phyloP scores from a whole-genome alignment of 1,284 basidiomycete species.

The Cryptococcus sp. region DNA sequence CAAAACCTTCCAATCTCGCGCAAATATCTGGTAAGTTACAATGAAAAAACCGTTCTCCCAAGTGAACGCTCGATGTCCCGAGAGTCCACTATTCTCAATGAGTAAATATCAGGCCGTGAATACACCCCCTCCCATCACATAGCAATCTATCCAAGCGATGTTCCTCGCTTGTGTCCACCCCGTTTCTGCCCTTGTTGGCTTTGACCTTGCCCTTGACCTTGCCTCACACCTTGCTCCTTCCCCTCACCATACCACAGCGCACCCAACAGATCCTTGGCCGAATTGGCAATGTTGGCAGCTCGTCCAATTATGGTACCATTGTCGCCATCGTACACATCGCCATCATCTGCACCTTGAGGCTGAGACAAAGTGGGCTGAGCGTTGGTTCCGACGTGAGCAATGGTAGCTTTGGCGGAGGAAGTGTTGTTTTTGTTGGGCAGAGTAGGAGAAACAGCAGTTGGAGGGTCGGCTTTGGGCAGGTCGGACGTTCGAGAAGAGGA shows the following conservation, averaged over 20 bases:
- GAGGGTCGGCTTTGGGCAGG: slow-evolving; percentile 30
- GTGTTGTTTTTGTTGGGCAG: slow-evolving; percentile 1
- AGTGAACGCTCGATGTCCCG: too few relatives aligned
- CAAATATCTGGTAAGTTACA: too few relatives aligned
- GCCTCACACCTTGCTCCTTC: neutral
- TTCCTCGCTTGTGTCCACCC: neutral
- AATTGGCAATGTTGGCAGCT: slow-evolving; percentile 53
- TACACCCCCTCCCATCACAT: too few relatives aligned
- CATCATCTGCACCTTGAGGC: slow-evolving; percentile 3
- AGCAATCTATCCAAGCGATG: neutral
- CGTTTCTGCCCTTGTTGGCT: neutral
- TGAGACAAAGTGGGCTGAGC: slow-evolving; percentile 34
- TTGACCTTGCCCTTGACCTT: slow-evolving; percentile 1
- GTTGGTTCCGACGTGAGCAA: slow-evolving; percentile 37
- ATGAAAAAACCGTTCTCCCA: too few relatives aligned
- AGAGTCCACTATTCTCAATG: too few relatives aligned
- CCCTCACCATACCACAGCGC: slow-evolving; percentile 50
- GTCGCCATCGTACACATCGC: slow-evolving; percentile 26
- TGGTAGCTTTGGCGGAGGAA: slow-evolving; percentile 16
- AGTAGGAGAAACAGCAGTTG: slow-evolving; percentile 22
- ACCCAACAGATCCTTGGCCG: slow-evolving; percentile 54
- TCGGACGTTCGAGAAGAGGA: slow-evolving; percentile 11
- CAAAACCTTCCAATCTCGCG: too few relatives aligned
- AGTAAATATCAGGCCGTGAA: too few relatives aligned
- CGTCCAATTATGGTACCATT: slow-evolving; percentile 49